Evolutionary conservation across 1,284 basidiomycete species (phyloP).

Genomic region (Entoloma clypeatum): DNA sequence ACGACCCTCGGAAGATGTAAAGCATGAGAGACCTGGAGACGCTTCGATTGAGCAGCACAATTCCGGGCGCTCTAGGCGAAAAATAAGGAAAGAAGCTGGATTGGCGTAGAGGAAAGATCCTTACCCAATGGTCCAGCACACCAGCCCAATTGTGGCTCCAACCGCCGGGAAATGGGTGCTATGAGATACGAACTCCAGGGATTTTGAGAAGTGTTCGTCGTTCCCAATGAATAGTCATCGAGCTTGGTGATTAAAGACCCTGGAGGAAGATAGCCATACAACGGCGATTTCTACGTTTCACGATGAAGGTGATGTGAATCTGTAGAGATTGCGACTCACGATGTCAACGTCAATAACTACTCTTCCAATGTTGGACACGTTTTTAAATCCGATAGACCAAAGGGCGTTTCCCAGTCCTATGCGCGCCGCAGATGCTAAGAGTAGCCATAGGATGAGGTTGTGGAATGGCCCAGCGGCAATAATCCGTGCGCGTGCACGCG

Average conservation of each 20-base stretch:
- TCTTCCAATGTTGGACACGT: slow-evolving; percentile 46
- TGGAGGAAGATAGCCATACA: slow-evolving; percentile 45
- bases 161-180: slow-evolving; percentile 11
- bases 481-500: slow-evolving; percentile 48
- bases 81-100: not conserved
- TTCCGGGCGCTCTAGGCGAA: slow-evolving; percentile 20
- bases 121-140: slow-evolving; percentile 41
- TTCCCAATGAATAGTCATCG: slow-evolving; percentile 49
- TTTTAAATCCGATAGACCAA: slow-evolving; percentile 44
- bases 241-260: slow-evolving; percentile 54
- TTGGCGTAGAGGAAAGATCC: slow-evolving; percentile 23
- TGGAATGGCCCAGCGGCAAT: slow-evolving; percentile 68
- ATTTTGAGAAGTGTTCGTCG: slow-evolving; percentile 24
- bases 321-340: slow-evolving; percentile 29
- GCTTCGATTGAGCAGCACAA: slow-evolving; percentile 24
- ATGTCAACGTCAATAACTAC: slow-evolving; percentile 48
- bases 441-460: slow-evolving; percentile 49
- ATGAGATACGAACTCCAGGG: slow-evolving; percentile 48
- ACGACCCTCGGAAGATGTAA: slow-evolving; percentile 29
- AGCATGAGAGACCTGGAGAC: slow-evolving; percentile 40
- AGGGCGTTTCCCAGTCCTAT: slow-evolving; percentile 27
- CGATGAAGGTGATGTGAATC: slow-evolving; percentile 13
- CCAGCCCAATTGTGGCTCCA: slow-evolving; percentile 47
- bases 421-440: slow-evolving; percentile 33
- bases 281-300: slow-evolving; percentile 47